Evolutionary conservation across 768 basidiomycete species (phyloP).

Genomic region (Leccinum arenicola): DNA sequence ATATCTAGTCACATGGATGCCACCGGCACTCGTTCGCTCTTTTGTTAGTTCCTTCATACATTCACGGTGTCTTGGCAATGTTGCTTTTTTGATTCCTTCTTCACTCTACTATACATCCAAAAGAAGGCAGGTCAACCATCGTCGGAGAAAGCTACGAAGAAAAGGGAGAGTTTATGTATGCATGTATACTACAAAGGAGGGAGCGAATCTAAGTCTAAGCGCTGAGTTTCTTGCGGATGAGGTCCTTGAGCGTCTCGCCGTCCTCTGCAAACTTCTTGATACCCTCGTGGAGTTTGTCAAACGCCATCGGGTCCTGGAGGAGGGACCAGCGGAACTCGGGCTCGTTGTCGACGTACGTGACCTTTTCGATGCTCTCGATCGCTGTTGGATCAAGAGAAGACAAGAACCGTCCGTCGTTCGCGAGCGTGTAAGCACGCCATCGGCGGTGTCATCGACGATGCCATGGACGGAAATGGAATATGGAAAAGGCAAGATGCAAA

Average conservation of each 20-base stretch:
- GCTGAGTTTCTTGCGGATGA: slow-evolving; percentile 66
- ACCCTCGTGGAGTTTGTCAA: slow-evolving; percentile 97
- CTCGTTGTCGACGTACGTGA: slow-evolving; percentile 87
- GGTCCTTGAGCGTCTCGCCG: slow-evolving; percentile 80
- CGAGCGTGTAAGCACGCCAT: background rate
- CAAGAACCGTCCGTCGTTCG: background rate
- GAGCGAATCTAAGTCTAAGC: slow-evolving; percentile 9
- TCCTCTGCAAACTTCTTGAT: slow-evolving; percentile 99
- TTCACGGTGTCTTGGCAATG: background rate
- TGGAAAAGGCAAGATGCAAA: background rate
- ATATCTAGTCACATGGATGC: no score
- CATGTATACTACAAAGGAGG: background rate
- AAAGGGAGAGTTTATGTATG: background rate
- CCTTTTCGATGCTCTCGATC: slow-evolving; percentile 63
- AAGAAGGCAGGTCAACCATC: background rate
- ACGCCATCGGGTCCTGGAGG: slow-evolving; percentile 95
- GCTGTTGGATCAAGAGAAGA: background rate
- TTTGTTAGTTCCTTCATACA: background rate
- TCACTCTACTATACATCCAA: background rate
- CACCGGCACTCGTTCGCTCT: background rate
- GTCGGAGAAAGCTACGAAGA: background rate
- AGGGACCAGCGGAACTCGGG: slow-evolving; percentile 94
- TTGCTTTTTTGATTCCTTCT: background rate
- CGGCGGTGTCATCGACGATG: background rate
- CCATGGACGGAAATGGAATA: slow-evolving; percentile 12